A percentile compares a stretch with the other conserved stretches of the same genome.
Evolutionary conservation across 2,329 filamentous ascomycete genomes (phyloP).

Genomic region (Thermoascus crustaceus): DNA sequence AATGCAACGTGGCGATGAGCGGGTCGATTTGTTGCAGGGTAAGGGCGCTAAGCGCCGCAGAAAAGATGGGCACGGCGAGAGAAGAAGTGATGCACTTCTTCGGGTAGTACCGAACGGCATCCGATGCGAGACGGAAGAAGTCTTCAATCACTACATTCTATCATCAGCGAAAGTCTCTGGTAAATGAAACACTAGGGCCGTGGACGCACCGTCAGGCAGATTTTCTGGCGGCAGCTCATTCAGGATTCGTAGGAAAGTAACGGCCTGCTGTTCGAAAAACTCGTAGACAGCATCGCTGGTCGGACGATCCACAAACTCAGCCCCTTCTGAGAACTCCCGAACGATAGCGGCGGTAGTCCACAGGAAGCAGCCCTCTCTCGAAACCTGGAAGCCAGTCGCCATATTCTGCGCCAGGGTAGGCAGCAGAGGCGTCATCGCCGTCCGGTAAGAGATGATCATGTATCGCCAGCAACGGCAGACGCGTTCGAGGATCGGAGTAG

Average conservation of each 20-base stretch:
- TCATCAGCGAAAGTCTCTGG: conserved; percentile 7
- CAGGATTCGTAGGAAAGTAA: conserved; percentile 79
- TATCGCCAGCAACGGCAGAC: conserved; percentile 93
- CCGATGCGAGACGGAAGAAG: conserved; percentile 87
- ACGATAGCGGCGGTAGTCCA: conserved; percentile 95
- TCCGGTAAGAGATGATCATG: conserved; percentile 94
- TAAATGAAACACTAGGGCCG: background rate
- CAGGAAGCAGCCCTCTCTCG: conserved; percentile 92
- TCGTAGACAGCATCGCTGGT: conserved; percentile 82
- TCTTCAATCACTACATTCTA: conserved; percentile 67
- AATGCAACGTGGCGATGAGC: conserved; percentile 83
- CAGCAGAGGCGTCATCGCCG: conserved; percentile 75
- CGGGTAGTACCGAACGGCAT: conserved; percentile 89
- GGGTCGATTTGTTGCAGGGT: conserved; percentile 87
- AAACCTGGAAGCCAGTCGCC: conserved; percentile 72
- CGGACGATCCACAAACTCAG: conserved; percentile 71
- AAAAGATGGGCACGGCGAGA: conserved; percentile 73
- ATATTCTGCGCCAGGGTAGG: conserved; percentile 82
- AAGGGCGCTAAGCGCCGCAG: conserved; percentile 77
- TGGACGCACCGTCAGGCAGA: conserved; percentile 55
- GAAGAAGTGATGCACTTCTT: conserved; percentile 71
- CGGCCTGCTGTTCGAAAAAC: conserved; percentile 91
- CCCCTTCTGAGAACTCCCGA: conserved; percentile 86
- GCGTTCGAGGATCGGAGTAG: conserved; percentile 82
- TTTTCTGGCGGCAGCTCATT: conserved; percentile 73